Conservation (phyloP, 2,329 filamentous ascomycete genomes). For the Parastagonospora nodorum region DNA sequence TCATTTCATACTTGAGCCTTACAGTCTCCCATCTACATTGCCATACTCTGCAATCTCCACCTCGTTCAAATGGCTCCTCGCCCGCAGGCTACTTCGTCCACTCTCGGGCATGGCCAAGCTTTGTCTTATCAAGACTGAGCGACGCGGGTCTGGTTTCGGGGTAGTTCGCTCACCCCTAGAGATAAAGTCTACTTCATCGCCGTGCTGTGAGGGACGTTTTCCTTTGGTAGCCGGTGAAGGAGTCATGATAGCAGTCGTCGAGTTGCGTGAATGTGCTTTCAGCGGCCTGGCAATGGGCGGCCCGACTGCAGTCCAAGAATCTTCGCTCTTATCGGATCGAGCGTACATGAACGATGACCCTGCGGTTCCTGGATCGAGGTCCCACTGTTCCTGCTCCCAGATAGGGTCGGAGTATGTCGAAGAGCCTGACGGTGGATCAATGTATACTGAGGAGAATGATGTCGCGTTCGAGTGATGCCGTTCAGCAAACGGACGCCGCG, state of each 20-base stretch:
- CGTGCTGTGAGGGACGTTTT: constrained; percentile 27
- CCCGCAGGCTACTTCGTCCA: constrained; percentile 31
- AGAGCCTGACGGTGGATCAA: constrained; percentile 30
- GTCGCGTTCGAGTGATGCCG: constrained; percentile 31
- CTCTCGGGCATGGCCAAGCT: constrained; percentile 25
- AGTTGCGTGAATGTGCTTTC: constrained; percentile 10
- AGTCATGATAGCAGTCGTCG: background rate
- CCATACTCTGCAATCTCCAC: constrained; percentile 35
- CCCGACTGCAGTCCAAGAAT: constrained; percentile 8
- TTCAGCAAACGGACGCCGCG: constrained; percentile 25
- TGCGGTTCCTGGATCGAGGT: constrained; percentile 15
- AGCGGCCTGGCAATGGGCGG: constrained; percentile 15
- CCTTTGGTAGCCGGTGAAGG: constrained; percentile 11
- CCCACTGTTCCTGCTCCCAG: constrained; percentile 28
- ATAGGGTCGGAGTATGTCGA: constrained; percentile 21
- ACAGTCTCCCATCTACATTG: constrained; percentile 22
- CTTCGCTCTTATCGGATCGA: constrained; percentile 17
- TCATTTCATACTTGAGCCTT: background rate
- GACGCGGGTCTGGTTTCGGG: constrained; percentile 20
- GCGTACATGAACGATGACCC: constrained; percentile 28
- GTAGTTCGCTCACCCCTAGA: constrained; percentile 10
- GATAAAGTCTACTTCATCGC: constrained; percentile 12
- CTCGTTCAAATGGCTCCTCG: constrained; percentile 36
- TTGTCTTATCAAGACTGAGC: constrained; percentile 27
- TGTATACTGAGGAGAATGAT: constrained; percentile 41